Evolutionary conservation across 768 basidiomycete genomes (phyloP).

Genomic region (Naganishia randhawae): DNA sequence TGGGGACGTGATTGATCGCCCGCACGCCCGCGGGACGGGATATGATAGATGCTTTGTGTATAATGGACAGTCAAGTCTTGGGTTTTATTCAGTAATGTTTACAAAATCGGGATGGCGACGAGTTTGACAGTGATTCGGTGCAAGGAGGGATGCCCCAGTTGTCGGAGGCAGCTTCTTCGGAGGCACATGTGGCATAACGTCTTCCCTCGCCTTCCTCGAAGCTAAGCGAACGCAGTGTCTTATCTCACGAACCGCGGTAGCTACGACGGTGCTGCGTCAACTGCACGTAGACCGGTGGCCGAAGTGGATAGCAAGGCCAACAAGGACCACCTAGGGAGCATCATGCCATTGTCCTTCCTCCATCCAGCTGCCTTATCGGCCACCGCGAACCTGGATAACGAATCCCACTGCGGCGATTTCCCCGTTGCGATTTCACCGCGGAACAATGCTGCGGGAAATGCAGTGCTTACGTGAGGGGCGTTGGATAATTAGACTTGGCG

Average conservation of each 20-base stretch:
- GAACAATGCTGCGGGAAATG: not conserved
- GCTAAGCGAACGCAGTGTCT: too few species aligned
- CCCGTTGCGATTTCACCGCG: not conserved
- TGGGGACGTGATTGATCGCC: slow-evolving; percentile 7
- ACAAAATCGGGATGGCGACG: not conserved
- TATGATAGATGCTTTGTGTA: slow-evolving; percentile 14
- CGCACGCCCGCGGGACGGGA: not conserved
- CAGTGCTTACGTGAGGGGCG: not conserved
- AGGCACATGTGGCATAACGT: not conserved
- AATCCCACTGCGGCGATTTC: not conserved
- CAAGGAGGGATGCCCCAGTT: not conserved
- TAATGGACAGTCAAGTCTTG: slow-evolving; percentile 20
- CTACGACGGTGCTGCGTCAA: too few species aligned
- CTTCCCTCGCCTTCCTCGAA: too few species aligned
- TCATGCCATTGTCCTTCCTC: too few species aligned
- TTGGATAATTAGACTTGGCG: not conserved
- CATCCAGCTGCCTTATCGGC: too few species aligned
- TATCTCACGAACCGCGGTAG: too few species aligned
- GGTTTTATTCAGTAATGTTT: slow-evolving; percentile 3
- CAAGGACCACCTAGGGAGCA: too few species aligned
- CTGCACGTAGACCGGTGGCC: too few species aligned
- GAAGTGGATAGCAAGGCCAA: too few species aligned
- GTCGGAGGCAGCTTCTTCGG: not conserved
- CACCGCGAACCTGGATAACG: too few species aligned
- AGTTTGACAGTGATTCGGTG: not conserved